Percentiles rank a stretch among this genome's conserved stretches.
These are phyloP conservation scores for Leishmania lainsoni DNA, from an alignment of 208 protist genomes.

Conservation along the genomic window DNA sequence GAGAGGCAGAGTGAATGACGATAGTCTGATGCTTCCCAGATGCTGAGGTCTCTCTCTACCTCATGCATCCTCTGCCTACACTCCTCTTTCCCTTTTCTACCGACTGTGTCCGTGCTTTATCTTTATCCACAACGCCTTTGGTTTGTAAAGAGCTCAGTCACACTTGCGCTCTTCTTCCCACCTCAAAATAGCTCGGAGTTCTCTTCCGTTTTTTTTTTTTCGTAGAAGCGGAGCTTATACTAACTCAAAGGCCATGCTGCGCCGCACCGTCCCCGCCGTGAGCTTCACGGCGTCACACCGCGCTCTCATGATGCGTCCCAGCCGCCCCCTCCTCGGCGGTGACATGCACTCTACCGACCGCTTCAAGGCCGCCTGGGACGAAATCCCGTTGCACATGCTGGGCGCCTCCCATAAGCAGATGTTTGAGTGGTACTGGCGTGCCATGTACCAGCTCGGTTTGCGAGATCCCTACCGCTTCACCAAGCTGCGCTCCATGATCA, in stretches of 20 bases:
- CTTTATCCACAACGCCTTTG: neutral
- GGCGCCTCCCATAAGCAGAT: slow-evolving; percentile 64
- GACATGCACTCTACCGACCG: slow-evolving; percentile 85
- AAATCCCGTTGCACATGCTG: slow-evolving; percentile 74
- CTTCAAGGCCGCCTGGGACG: slow-evolving; percentile 87
- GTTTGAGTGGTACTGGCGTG: slow-evolving; percentile 84
- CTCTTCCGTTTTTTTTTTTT: slow-evolving; percentile 22
- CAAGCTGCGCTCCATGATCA: slow-evolving; percentile 71
- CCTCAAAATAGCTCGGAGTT: neutral
- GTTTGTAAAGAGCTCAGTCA: neutral
- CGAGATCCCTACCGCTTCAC: slow-evolving; percentile 70
- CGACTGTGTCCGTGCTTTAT: neutral
- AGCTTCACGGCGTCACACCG: slow-evolving; percentile 82
- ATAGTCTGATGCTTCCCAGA: neutral
- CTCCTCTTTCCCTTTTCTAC: neutral
- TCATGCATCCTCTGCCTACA: neutral
- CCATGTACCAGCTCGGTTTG: slow-evolving; percentile 81
- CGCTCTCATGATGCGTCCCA: slow-evolving; percentile 70
- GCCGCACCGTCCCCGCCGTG: slow-evolving; percentile 75
- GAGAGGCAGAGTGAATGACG: neutral
- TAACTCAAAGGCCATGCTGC: slow-evolving; percentile 47
- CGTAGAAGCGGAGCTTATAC: neutral
- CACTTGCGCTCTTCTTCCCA: neutral
- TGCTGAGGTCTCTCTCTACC: neutral
- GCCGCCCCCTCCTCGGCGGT: slow-evolving; percentile 62